A percentile compares a stretch with the other conserved stretches of the same genome.
These are phyloP conservation scores for Perilla frutescens DNA, from an alignment of 257 asterid species.

Conservation along the genomic window DNA sequence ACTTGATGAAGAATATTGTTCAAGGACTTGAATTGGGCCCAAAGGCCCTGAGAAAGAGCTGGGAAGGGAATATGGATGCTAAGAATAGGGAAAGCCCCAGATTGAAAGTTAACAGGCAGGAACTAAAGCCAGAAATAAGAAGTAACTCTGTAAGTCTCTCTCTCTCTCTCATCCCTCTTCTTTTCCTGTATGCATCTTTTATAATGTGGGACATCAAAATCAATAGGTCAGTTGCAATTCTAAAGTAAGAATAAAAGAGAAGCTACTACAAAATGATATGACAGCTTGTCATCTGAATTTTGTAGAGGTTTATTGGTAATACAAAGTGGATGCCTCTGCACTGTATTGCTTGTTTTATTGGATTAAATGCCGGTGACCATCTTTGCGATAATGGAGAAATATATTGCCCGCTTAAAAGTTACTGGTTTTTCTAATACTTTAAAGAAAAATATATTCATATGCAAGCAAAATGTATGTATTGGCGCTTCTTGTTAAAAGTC, in stretches of 20 bases:
- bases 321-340: slow-evolving; percentile 6
- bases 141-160: slow-evolving; percentile 70
- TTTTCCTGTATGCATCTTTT: not conserved
- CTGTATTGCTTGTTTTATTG: not conserved
- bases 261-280: too few relatives aligned
- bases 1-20: slow-evolving; percentile 64
- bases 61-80: slow-evolving; percentile 94
- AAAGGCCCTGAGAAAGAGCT: slow-evolving; percentile 92
- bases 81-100: slow-evolving; percentile 86
- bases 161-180: slow-evolving; percentile 11
- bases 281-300: not conserved
- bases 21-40: slow-evolving; percentile 85
- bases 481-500: not conserved
- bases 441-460: not conserved
- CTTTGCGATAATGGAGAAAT: slow-evolving; percentile 12
- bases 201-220: slow-evolving; percentile 9
- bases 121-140: slow-evolving; percentile 64
- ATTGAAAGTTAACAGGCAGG: slow-evolving; percentile 64
- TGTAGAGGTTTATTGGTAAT: not conserved
- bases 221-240: slow-evolving; percentile 6
- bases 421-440: not conserved
- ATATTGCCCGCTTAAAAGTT: not conserved
- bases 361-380: slow-evolving; percentile 8
- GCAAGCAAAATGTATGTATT: not conserved
- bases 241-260: slow-evolving; percentile 1